Percentiles rank a stretch among this genome's conserved stretches.
Conservation (phyloP, 2,329 filamentous ascomycete genomes). For the Neonectria ditissima region DNA sequence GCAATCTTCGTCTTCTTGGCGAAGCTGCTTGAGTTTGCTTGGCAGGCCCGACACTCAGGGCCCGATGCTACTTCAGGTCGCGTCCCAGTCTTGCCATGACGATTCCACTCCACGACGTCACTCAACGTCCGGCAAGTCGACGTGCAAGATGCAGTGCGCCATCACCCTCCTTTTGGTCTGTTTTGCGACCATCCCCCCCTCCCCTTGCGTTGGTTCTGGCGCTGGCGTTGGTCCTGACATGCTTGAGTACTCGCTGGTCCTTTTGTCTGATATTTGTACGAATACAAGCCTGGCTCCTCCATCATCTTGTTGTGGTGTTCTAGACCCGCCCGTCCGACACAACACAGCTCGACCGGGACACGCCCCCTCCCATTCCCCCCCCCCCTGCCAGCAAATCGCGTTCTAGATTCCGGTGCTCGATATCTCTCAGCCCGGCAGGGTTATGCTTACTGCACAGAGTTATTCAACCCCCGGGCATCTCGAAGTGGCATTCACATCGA, state of each 20-base stretch:
- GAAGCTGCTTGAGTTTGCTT: constrained; percentile 1
- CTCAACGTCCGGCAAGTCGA: not conserved
- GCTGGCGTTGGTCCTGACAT: not conserved
- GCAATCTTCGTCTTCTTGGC: not conserved
- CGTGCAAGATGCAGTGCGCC: not conserved
- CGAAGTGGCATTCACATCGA: not conserved
- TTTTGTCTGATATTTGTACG: not conserved
- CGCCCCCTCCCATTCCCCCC: not conserved
- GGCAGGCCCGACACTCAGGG: constrained; percentile 9
- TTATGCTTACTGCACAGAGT: not conserved
- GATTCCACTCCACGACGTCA: constrained; percentile 6
- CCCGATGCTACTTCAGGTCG: not conserved
- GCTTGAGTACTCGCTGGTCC: not conserved
- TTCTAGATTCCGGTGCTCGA: not conserved
- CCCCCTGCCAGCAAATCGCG: constrained; percentile 6
- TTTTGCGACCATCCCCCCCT: not conserved
- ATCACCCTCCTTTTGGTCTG: not conserved
- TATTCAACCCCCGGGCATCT: not conserved
- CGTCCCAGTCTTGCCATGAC: not conserved
- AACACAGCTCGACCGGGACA: too few species aligned
- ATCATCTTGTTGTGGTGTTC: not conserved
- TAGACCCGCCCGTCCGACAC: constrained; percentile 2
- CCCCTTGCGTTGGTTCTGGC: not conserved
- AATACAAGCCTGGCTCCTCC: not conserved
- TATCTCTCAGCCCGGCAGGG: not conserved